Evolutionary conservation across 352 stramenopile species (phyloP), one percentile per base, ranked within the genome.

Genomic region (Pythium graminicola): DNA sequence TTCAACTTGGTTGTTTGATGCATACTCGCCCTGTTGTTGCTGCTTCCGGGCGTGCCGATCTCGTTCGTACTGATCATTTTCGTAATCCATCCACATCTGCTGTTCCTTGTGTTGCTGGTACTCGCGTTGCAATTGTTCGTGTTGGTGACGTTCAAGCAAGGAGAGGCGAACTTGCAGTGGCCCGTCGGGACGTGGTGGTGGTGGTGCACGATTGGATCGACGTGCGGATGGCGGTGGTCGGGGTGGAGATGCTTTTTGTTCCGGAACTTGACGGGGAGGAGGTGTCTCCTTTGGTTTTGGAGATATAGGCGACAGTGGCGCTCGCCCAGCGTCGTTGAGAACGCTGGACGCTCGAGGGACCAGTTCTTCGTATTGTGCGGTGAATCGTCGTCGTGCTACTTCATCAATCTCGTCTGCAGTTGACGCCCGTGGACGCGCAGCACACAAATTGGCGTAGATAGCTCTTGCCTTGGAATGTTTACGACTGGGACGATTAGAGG

Each of bases 81-180:
- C 35, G 14, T 54, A 36, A 19, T 54, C 13, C 11, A 43, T 33
- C 45, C 27, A 45, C 9, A 16, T 9, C 22, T 61, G 43, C 13
- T 54, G 13, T 2, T 47, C 11, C 7, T 45, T 50, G n/a, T 41
- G 50, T 22, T 42, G 23, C 20, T 50, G 26, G 39, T 31, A 31
- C 40, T 48, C 50, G 36, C 35, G 54, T 29, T 42, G 35, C 10
- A 51, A 23, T 17, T 32, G 36, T 39, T 54, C 45, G 7, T 39
- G 38, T 19, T 61, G 14, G 22, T 46, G 54, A n/a, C 43, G 17
- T 13, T 61, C 44, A 17, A 53, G 32, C 26, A 53, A 28, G 11
- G 52, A 54, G 27, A 61, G 41, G 0, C 38, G 45, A 13, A 50
- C 50, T 19, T 48, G 39, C 40, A 41, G 42, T 6, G 42, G 52